Evolutionary conservation across 805 yeast genomes (phyloP).

Genomic region (Saturnispora silvae): DNA sequence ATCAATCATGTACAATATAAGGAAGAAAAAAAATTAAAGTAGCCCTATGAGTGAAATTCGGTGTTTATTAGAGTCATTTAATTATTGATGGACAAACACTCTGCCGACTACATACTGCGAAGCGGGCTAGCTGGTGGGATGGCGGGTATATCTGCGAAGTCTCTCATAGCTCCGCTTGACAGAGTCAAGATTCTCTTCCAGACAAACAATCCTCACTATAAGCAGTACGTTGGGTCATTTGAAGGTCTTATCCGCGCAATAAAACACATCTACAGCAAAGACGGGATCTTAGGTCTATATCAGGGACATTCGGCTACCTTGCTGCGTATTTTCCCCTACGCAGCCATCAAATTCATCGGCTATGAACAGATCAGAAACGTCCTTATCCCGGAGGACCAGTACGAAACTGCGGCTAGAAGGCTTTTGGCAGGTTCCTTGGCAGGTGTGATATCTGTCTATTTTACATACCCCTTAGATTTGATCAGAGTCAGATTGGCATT

Average conservation of each 20-base stretch:
- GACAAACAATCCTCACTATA: slow-evolving; percentile 84
- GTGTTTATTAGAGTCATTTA: too few species aligned
- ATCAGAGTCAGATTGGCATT: slow-evolving; percentile 88
- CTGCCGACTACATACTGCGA: slow-evolving; percentile 66
- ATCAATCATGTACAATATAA: neutral
- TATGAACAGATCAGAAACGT: slow-evolving; percentile 83
- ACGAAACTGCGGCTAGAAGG: slow-evolving; percentile 75
- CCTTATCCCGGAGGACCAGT: slow-evolving; percentile 60
- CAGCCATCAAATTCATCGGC: slow-evolving; percentile 92
- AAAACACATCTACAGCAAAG: slow-evolving; percentile 47
- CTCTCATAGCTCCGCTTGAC: slow-evolving; percentile 90
- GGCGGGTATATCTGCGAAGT: slow-evolving; percentile 94
- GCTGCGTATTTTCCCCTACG: slow-evolving; percentile 87
- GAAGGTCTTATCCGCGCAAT: slow-evolving; percentile 70
- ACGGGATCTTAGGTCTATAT: slow-evolving; percentile 73
- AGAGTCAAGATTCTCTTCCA: slow-evolving; percentile 92
- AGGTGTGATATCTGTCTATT: slow-evolving; percentile 76
- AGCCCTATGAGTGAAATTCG: too few species aligned
- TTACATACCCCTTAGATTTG: slow-evolving; percentile 87
- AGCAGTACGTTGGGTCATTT: slow-evolving; percentile 69
- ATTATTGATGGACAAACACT: slow-evolving; percentile 60
- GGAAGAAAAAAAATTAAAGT: too few species aligned
- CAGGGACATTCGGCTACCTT: slow-evolving; percentile 96
- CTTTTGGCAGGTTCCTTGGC: slow-evolving; percentile 83
- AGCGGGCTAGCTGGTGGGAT: slow-evolving; percentile 92